A percentile compares a stretch with the other conserved stretches of the same genome.
Conservation (phyloP, 2,329 filamentous ascomycete species). For the Scedosporium minutisporum region DNA sequence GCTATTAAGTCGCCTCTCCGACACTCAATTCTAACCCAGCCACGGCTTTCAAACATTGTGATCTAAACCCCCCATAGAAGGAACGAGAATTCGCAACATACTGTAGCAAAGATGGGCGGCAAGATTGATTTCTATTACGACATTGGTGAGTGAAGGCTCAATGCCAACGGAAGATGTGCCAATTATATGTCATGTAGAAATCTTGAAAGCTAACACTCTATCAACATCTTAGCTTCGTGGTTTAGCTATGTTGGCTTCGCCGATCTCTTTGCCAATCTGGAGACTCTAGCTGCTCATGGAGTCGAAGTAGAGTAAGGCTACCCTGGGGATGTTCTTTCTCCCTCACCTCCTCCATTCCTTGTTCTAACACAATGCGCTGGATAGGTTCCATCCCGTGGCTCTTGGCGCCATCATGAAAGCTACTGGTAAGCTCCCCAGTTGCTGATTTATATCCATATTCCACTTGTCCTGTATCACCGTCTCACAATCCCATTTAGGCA, state of each 20-base stretch:
- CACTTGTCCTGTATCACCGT: neutral
- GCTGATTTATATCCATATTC: neutral
- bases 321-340: neutral
- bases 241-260: slow-evolving; percentile 48
- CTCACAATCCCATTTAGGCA: slow-evolving; percentile 35
- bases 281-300: slow-evolving; percentile 44
- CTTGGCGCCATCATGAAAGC: slow-evolving; percentile 56
- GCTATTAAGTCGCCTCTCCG: neutral
- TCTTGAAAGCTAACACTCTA: neutral
- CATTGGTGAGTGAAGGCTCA: slow-evolving; percentile 38
- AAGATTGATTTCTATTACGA: slow-evolving; percentile 60
- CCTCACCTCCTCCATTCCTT: neutral
- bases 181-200: neutral
- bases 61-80: too few species aligned
- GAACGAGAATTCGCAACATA: neutral
- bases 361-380: neutral
- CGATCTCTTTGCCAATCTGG: slow-evolving; percentile 47
- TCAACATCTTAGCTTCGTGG: slow-evolving; percentile 44
- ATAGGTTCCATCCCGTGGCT: slow-evolving; percentile 61
- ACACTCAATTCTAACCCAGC: too few species aligned
- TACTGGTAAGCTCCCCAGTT: slow-evolving; percentile 33
- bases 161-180: neutral
- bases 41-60: too few species aligned
- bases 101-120: slow-evolving; percentile 37
- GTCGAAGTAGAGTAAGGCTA: slow-evolving; percentile 55